These are phyloP conservation scores for Symbiodinium pilosum DNA, from an alignment of 73 alveolate genomes.

Conservation along the genomic window DNA sequence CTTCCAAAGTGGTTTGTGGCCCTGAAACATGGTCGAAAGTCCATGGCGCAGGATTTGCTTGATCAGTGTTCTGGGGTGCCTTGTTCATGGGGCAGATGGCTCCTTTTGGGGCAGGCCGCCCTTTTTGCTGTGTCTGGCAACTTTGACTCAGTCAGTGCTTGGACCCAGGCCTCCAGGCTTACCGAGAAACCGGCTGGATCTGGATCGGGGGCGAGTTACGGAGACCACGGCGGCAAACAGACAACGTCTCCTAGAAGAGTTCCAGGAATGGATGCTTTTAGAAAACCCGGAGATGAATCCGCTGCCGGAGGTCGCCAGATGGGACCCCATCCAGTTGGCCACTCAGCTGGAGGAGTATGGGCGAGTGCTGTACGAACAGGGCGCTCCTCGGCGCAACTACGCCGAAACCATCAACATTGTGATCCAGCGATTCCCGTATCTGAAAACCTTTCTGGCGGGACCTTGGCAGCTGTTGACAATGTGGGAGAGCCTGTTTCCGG, in stretches of 20 bases:
- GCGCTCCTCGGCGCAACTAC: too few species aligned
- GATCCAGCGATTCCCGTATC: too few species aligned
- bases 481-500: too few species aligned
- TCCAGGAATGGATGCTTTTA: not conserved
- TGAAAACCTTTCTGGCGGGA: too few species aligned
- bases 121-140: not conserved
- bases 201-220: constrained; percentile 2
- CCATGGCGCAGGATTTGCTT: not conserved
- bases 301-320: not conserved
- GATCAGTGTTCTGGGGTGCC: not conserved
- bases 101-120: not conserved
- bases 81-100: not conserved
- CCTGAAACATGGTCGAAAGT: not conserved
- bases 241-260: not conserved
- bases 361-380: constrained; percentile 30
- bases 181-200: not conserved
- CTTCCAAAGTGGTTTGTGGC: not conserved
- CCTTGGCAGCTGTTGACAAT: too few species aligned
- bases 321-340: not conserved
- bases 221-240: not conserved
- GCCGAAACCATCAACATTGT: too few species aligned
- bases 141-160: not conserved
- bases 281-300: not conserved
- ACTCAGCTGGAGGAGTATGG: not conserved
- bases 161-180: constrained; percentile 11